phyloP scores from a whole-genome alignment of 2,329 filamentous ascomycete species.

The Seiridium cupressi region DNA sequence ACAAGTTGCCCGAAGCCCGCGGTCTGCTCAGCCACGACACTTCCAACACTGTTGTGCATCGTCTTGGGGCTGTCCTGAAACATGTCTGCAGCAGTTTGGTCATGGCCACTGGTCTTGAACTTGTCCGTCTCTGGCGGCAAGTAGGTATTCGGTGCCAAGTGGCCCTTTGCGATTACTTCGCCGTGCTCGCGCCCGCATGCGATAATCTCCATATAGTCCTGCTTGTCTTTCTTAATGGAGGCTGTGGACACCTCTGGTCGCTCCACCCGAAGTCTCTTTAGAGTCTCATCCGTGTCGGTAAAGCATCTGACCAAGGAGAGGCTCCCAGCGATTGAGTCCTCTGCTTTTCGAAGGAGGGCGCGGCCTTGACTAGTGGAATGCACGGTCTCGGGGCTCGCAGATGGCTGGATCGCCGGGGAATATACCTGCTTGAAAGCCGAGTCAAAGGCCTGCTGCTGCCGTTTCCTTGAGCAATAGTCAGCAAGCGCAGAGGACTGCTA shows the following conservation, averaged over 20 bases:
- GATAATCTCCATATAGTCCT: constrained; percentile 29
- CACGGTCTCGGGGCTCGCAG: not conserved
- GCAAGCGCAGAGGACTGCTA: not conserved
- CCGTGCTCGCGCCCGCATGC: constrained; percentile 29
- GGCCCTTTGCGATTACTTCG: constrained; percentile 24
- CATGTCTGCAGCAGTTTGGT: constrained; percentile 24
- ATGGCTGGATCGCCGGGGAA: not conserved
- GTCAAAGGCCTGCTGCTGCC: constrained; percentile 10
- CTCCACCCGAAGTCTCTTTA: constrained; percentile 19
- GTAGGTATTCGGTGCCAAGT: constrained; percentile 18
- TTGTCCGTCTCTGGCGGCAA: constrained; percentile 13
- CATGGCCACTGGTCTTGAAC: constrained; percentile 18
- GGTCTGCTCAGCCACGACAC: constrained; percentile 21
- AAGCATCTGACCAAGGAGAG: constrained; percentile 26
- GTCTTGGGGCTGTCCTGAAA: constrained; percentile 26
- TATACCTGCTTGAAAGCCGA: constrained; percentile 16
- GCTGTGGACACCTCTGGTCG: not conserved
- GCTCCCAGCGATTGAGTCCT: constrained; percentile 18
- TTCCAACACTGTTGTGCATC: constrained; percentile 24
- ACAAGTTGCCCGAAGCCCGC: constrained; percentile 18
- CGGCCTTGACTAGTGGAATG: constrained; percentile 8
- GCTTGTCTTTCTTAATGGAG: constrained; percentile 23
- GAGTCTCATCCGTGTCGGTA: constrained; percentile 22
- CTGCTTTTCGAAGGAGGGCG: constrained; percentile 21
- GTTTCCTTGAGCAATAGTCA: constrained; percentile 14